Percentiles rank a stretch among this genome's conserved stretches.
phyloP scores from a whole-genome alignment of 1,284 basidiomycete genomes.

The Moesziomyces parantarcticus region DNA sequence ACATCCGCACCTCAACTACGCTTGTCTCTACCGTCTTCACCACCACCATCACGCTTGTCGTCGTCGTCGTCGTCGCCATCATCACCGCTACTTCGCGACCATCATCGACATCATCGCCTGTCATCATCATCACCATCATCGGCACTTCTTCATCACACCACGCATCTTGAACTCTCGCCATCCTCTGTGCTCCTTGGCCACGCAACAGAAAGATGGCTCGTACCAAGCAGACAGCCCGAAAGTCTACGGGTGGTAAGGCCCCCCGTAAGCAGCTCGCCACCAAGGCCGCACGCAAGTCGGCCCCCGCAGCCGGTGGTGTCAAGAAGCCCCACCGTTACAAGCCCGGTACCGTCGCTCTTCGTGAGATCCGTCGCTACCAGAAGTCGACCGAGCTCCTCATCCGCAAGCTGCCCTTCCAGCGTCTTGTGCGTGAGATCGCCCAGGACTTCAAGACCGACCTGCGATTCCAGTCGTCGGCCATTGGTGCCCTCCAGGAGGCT shows the following conservation, averaged over 20 bases:
- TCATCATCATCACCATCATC: constrained; percentile 14
- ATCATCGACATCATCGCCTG: neutral
- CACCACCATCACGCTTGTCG: constrained; percentile 8
- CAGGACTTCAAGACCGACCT: constrained; percentile 83
- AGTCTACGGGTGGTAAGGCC: constrained; percentile 69
- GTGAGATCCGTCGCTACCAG: constrained; percentile 68
- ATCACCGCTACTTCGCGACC: constrained; percentile 6
- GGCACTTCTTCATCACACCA: neutral
- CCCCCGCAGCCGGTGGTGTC: constrained; percentile 67
- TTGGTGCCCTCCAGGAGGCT: constrained; percentile 79
- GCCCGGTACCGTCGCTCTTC: constrained; percentile 68
- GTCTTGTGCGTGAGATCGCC: constrained; percentile 80
- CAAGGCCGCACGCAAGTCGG: constrained; percentile 68
- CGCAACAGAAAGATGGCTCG: constrained; percentile 62
- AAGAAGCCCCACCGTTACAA: constrained; percentile 68
- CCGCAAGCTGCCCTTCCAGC: constrained; percentile 72
- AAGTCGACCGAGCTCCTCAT: constrained; percentile 68
- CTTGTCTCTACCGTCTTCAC: constrained; percentile 7
- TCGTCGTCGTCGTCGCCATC: constrained; percentile 1
- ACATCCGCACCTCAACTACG: constrained; percentile 3
- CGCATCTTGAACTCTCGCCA: neutral
- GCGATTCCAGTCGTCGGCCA: constrained; percentile 72
- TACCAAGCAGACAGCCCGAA: constrained; percentile 69
- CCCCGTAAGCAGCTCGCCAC: constrained; percentile 68
- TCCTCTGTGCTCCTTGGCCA: neutral